Evolutionary conservation across 2,329 filamentous ascomycete species (phyloP).

Genomic region (Arthrobotrys entomopaga): DNA sequence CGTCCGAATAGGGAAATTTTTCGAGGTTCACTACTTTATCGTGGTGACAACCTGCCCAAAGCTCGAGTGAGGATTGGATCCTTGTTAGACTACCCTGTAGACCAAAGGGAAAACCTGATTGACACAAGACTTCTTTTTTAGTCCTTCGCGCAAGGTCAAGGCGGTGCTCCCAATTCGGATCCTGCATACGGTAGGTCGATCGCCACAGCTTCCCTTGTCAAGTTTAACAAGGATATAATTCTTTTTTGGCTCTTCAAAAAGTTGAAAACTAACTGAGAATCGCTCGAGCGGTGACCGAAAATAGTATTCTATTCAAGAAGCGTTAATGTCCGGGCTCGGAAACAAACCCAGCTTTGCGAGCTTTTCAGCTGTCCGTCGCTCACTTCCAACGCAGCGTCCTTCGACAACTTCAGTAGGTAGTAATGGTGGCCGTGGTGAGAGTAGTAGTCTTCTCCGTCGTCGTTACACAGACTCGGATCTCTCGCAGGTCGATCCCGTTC

Average conservation of each 20-base stretch:
- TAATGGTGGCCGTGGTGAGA: not conserved
- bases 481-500: slow-evolving; percentile 34
- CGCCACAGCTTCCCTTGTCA: slow-evolving; percentile 2
- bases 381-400: slow-evolving; percentile 40
- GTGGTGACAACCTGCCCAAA: slow-evolving; percentile 58
- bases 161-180: slow-evolving; percentile 47
- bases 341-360: slow-evolving; percentile 47
- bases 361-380: slow-evolving; percentile 41
- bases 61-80: slow-evolving; percentile 54
- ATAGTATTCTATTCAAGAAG: slow-evolving; percentile 47
- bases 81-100: slow-evolving; percentile 13
- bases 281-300: not conserved
- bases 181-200: slow-evolving; percentile 40
- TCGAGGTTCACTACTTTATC: slow-evolving; percentile 59
- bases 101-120: slow-evolving; percentile 22
- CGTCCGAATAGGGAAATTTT: slow-evolving; percentile 53
- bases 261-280: slow-evolving; percentile 11
- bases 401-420: slow-evolving; percentile 19
- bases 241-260: not conserved
- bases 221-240: not conserved
- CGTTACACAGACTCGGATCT: slow-evolving; percentile 49
- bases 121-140: slow-evolving; percentile 21
- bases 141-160: slow-evolving; percentile 44
- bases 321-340: slow-evolving; percentile 45
- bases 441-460: slow-evolving; percentile 22